phyloP scores from a whole-genome alignment of 768 basidiomycete genomes.

The Hysterangium stoloniferum region DNA sequence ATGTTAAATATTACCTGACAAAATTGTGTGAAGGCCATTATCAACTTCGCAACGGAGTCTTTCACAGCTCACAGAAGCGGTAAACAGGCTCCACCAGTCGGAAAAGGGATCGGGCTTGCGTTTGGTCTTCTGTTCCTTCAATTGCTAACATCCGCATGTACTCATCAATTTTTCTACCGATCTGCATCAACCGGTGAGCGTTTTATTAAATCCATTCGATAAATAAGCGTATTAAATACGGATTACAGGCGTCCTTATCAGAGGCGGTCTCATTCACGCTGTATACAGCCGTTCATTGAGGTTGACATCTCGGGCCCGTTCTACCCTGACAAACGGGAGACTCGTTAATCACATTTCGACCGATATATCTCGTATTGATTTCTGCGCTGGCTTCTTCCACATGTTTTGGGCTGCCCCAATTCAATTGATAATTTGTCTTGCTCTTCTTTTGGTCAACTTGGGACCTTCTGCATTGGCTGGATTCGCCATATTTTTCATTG shows the following conservation, averaged over 20 bases:
- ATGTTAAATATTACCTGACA: not conserved
- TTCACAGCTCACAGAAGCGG: conserved; percentile 35
- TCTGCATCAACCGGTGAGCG: conserved; percentile 37
- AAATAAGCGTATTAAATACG: not conserved
- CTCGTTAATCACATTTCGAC: conserved; percentile 92
- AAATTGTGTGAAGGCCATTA: conserved; percentile 43
- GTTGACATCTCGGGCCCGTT: conserved; percentile 72
- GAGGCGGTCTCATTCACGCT: conserved; percentile 80
- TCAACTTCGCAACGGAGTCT: conserved; percentile 59
- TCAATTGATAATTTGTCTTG: conserved; percentile 69
- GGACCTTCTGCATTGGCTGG: conserved; percentile 53
- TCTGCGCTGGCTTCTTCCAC: conserved; percentile 73
- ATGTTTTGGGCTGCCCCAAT: conserved; percentile 74
- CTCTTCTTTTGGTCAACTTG: conserved; percentile 65
- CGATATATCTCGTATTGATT: conserved; percentile 88
- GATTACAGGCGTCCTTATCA: conserved; percentile 60
- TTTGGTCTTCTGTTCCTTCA: conserved; percentile 66
- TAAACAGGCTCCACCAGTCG: conserved; percentile 31
- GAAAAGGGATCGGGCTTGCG: conserved; percentile 65
- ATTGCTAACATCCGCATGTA: conserved; percentile 53
- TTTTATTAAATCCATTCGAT: not conserved
- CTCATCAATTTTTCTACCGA: conserved; percentile 82
- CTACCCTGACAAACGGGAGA: conserved; percentile 77
- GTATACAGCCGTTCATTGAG: conserved; percentile 74
- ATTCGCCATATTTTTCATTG: conserved; percentile 56